Base-by-base conservation (phyloP, 1,284 basidiomycete genomes). In the Cryptococcus deneoformans region DNA sequence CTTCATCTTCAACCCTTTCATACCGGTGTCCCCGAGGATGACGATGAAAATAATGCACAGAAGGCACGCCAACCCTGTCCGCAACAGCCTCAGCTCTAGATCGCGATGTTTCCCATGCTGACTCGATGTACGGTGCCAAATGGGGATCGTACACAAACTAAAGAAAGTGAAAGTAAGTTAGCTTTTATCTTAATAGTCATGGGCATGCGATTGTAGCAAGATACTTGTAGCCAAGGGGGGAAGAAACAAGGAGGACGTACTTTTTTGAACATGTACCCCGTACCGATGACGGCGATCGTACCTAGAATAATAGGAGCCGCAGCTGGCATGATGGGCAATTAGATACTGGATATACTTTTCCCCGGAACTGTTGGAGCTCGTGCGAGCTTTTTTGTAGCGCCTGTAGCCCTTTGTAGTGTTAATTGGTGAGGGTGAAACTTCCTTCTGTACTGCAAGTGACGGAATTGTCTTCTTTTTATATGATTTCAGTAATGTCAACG, bases 71-170 rank as follows among this genome's bases (percentile, higher is more conserved):
- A 37, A 46, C 11, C 42, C n/a, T 5, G 46, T 29, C 16, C 52
- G 43, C 50, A 50, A 44, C 24, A 55, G 44, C 14, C 29, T 29
- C 29, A 29, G 29, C 29, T 29, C 29, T 29, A 29, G 29, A 29
- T 5, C 48, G 56, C 43, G 65, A 63, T 16, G 55, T 42, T 9
- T 67, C 65, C 20, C 73, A 55, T 46, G 72, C 56, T 2, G 70
- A 71, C 49, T 76, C 74, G 46, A 76, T 58, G 43, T 64, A 52
- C 5, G 67, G 70, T 1, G 71, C 70, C 10, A 76, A 64, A 49
- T 76, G 74, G 0, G 72, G 71, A 57, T 76, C 74, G 57, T 76
- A 76, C 34, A 76, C 59, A 49, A 70, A 73, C 73, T 76, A 49
- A 14, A 14, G 10, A 9, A 29, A 35, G 12, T 20, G 44, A 38